These are phyloP conservation scores for Alternaria longipes DNA, from an alignment of 2,329 filamentous ascomycete genomes.

Conservation along the genomic window DNA sequence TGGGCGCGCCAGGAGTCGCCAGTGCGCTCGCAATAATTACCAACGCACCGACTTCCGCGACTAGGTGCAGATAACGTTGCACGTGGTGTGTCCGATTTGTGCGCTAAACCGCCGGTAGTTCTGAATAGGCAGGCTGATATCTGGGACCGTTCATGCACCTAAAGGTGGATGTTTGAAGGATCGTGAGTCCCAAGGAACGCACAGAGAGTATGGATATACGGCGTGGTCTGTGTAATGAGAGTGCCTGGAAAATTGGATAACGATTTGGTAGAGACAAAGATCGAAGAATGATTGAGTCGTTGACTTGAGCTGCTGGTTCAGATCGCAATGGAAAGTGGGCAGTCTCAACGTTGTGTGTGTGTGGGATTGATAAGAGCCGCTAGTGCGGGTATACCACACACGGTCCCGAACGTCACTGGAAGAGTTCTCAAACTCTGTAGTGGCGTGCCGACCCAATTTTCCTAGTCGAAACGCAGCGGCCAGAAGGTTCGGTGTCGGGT, in stretches of 20 bases:
- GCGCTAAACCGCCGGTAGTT: slow-evolving; percentile 21
- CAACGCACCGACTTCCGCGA: slow-evolving; percentile 26
- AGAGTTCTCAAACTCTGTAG: slow-evolving; percentile 27
- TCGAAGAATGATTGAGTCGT: neutral
- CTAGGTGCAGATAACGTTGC: slow-evolving; percentile 23
- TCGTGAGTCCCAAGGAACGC: slow-evolving; percentile 27
- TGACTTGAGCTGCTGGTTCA: neutral
- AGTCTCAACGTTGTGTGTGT: neutral
- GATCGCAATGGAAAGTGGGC: slow-evolving; percentile 9
- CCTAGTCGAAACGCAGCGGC: slow-evolving; percentile 33
- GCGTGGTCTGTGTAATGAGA: slow-evolving; percentile 16
- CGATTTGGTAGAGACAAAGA: neutral
- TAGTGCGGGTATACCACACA: slow-evolving; percentile 24
- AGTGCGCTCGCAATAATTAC: slow-evolving; percentile 20
- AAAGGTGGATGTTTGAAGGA: slow-evolving; percentile 27
- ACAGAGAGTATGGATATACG: slow-evolving; percentile 32
- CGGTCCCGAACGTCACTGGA: slow-evolving; percentile 21
- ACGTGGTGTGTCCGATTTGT: slow-evolving; percentile 26
- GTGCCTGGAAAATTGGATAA: neutral
- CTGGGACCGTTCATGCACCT: slow-evolving; percentile 25
- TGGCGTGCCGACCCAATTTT: slow-evolving; percentile 36
- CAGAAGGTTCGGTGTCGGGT: slow-evolving; percentile 44
- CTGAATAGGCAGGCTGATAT: slow-evolving; percentile 22
- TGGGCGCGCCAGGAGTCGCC: slow-evolving; percentile 13
- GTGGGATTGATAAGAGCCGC: slow-evolving; percentile 34